Evolutionary conservation across 2,329 filamentous ascomycete species (phyloP).

Genomic region (Colletotrichum karsti): DNA sequence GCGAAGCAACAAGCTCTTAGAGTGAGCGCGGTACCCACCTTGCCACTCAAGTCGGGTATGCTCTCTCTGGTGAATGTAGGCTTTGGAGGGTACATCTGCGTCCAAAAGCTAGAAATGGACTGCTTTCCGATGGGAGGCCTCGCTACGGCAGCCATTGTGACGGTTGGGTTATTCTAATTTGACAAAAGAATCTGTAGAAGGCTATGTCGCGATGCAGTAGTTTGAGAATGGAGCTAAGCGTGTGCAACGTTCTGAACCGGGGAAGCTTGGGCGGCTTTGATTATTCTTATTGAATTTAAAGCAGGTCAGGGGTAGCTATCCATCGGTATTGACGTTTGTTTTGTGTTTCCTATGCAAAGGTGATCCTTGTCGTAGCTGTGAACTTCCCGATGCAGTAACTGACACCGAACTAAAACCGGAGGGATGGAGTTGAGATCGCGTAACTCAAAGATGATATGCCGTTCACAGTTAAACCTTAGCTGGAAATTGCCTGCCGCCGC

Average conservation of each 20-base stretch:
- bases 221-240: not conserved
- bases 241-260: not conserved
- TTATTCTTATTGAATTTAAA: not conserved
- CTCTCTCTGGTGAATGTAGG: slow-evolving; percentile 37
- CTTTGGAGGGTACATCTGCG: slow-evolving; percentile 37
- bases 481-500: not conserved
- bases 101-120: not conserved
- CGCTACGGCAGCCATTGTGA: not conserved
- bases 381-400: not conserved
- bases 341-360: not conserved
- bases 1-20: no score
- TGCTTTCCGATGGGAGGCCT: not conserved
- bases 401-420: not conserved
- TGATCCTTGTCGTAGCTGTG: not conserved
- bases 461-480: not conserved
- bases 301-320: not conserved
- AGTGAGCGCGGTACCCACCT: no score
- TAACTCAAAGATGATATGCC: not conserved
- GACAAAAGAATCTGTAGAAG: no score
- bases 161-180: no score
- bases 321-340: not conserved
- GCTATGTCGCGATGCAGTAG: no score
- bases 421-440: not conserved
- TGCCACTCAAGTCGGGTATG: slow-evolving; percentile 47
- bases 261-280: not conserved